phyloP scores from a whole-genome alignment of 2,329 filamentous ascomycete species.

The Elsinoe necatrix region DNA sequence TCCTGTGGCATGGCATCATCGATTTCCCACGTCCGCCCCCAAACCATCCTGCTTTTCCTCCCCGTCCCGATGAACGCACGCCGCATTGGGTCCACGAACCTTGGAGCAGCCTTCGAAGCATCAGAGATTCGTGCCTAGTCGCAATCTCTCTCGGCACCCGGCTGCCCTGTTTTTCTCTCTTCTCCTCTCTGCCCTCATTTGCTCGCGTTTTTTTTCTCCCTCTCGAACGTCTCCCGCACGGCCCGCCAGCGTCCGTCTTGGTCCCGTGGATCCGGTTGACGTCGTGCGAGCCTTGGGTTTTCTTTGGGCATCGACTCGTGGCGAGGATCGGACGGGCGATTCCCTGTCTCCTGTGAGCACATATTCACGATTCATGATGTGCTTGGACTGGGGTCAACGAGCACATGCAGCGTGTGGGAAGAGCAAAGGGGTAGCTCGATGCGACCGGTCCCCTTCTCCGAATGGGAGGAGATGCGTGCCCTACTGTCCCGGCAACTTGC shows the following conservation, averaged over 20 bases:
- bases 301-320: neutral
- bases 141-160: neutral
- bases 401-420: too few relatives aligned
- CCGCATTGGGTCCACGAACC: neutral
- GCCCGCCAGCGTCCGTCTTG: neutral
- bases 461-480: neutral
- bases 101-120: neutral
- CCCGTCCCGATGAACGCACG: neutral
- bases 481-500: neutral
- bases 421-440: neutral
- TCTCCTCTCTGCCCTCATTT: too few relatives aligned
- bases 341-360: too few relatives aligned
- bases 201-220: too few relatives aligned
- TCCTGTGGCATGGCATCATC: neutral
- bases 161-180: neutral
- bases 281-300: neutral
- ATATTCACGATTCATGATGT: neutral
- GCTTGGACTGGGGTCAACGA: neutral
- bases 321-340: neutral
- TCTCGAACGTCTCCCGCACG: neutral
- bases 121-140: neutral
- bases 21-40: neutral
- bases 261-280: slow-evolving; percentile 12
- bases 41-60: neutral
- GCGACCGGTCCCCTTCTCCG: neutral